Conservation (phyloP, 2,329 filamentous ascomycete species). For the Nothopassalora personata region DNA sequence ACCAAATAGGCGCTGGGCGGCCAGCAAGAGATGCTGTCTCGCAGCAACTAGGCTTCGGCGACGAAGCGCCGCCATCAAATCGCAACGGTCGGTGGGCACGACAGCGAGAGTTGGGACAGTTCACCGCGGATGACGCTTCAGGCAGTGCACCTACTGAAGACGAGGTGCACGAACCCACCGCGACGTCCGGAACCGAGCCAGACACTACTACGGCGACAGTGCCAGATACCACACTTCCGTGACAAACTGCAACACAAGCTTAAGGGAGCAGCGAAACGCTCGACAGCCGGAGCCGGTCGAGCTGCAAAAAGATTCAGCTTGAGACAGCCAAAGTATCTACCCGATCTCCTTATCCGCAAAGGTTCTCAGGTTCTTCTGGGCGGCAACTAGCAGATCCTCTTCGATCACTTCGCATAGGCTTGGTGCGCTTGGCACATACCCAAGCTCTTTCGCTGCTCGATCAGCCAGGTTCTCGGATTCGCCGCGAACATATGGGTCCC, state of each 20-base stretch:
- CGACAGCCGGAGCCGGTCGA: neutral
- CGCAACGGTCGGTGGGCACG: neutral
- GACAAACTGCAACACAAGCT: neutral
- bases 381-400: constrained; percentile 24
- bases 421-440: constrained; percentile 51
- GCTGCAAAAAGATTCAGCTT: neutral
- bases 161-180: neutral
- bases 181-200: neutral
- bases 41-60: neutral
- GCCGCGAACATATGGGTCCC: constrained; percentile 43
- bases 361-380: neutral
- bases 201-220: neutral
- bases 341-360: neutral
- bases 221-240: neutral
- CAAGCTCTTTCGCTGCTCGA: constrained; percentile 51
- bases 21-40: neutral
- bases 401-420: constrained; percentile 49
- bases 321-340: neutral
- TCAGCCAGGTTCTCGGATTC: constrained; percentile 53
- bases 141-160: neutral
- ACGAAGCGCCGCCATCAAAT: neutral
- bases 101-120: too few species aligned
- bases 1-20: neutral
- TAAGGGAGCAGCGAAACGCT: neutral
- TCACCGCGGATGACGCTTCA: neutral